A percentile compares a stretch with the other conserved stretches of the same genome.
Evolutionary conservation across 805 yeast species (phyloP).

Genomic region (Saccharomycopsis guyanensis): DNA sequence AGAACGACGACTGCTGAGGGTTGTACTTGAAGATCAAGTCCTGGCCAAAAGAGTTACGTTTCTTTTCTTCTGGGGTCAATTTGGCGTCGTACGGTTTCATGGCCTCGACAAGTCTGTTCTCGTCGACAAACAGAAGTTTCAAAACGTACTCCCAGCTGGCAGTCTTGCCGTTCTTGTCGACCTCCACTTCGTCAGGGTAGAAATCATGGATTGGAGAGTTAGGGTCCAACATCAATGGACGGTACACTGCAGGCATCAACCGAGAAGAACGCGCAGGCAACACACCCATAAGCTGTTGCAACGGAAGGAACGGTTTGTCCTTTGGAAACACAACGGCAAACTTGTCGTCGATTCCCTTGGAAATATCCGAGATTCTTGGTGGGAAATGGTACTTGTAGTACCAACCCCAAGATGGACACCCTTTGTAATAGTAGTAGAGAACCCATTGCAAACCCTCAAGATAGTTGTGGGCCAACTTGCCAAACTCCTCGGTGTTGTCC

Average conservation of each 20-base stretch:
- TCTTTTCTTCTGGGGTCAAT: slow-evolving; percentile 61
- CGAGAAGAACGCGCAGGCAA: slow-evolving; percentile 84
- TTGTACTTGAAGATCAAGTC: slow-evolving; percentile 65
- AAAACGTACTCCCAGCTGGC: slow-evolving; percentile 99
- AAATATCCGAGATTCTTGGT: slow-evolving; percentile 86
- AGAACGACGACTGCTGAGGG: slow-evolving; percentile 63
- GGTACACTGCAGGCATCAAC: slow-evolving; percentile 69
- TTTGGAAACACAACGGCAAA: slow-evolving; percentile 53
- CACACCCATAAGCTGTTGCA: slow-evolving; percentile 95
- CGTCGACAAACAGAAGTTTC: slow-evolving; percentile 85
- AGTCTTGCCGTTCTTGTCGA: slow-evolving; percentile 90
- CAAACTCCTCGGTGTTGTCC: slow-evolving; percentile 49
- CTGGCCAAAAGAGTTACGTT: slow-evolving; percentile 67
- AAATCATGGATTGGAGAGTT: slow-evolving; percentile 83
- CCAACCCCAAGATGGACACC: slow-evolving; percentile 96
- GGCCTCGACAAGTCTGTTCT: slow-evolving; percentile 61
- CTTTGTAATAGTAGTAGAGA: slow-evolving; percentile 78
- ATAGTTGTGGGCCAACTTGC: slow-evolving; percentile 68
- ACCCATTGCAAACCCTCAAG: slow-evolving; percentile 98
- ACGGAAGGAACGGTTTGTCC: slow-evolving; percentile 82
- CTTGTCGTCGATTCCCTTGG: slow-evolving; percentile 51
- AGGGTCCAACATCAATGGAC: slow-evolving; percentile 79
- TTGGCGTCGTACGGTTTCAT: slow-evolving; percentile 57
- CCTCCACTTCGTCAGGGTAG: slow-evolving; percentile 80
- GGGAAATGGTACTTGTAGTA: slow-evolving; percentile 84